Evolutionary conservation across 371 early-diverging fungal species (phyloP), one percentile per base, ranked within the genome.

Genomic region (Zychaea mexicana): DNA sequence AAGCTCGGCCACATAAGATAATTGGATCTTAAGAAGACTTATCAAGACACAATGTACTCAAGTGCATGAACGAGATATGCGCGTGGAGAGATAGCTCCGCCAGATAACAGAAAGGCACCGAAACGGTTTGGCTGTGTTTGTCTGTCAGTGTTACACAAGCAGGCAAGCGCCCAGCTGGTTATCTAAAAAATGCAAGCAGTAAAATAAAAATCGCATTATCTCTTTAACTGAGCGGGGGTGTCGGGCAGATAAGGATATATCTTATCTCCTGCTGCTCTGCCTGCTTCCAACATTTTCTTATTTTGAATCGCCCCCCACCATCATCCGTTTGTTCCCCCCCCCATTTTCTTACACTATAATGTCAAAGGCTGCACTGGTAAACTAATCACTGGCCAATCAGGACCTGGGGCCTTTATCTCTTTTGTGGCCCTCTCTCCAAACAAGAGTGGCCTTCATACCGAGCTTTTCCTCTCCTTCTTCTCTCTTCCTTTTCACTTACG

Each of bases 301-400:
- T n/a, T n/a, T n/a, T n/a, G n/a, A n/a, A n/a, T n/a, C n/a, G n/a
- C n/a, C n/a, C n/a, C n/a, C n/a, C n/a, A n/a, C n/a, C n/a, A n/a
- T n/a, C n/a, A n/a, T n/a, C n/a, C n/a, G n/a, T n/a, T n/a, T n/a
- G n/a, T n/a, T 22, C 31, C 31, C 17, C 10, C 55, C 55, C 55
- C 57, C 33, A 46, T 30, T 47, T 64, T 24, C 24, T 31, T 28
- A 17, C 19, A 19, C n/a, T 33, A 26, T 27, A 33, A 36, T 36
- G 57, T 57, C 38, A 57, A 57, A n/a, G 38, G 13, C 57, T 38
- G 26, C 21, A 19, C n/a, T 19, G 32, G 26, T 13, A 1, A 59
- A 59, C 59, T 59, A 59, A 60, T 60, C 60, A 31, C 46, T 46
- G 31, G 42, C 60, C 60, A 60, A 60, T 60, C 60, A 60, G 30